Conservation (phyloP, 2,329 filamentous ascomycete species). For the Fusarium palustre region DNA sequence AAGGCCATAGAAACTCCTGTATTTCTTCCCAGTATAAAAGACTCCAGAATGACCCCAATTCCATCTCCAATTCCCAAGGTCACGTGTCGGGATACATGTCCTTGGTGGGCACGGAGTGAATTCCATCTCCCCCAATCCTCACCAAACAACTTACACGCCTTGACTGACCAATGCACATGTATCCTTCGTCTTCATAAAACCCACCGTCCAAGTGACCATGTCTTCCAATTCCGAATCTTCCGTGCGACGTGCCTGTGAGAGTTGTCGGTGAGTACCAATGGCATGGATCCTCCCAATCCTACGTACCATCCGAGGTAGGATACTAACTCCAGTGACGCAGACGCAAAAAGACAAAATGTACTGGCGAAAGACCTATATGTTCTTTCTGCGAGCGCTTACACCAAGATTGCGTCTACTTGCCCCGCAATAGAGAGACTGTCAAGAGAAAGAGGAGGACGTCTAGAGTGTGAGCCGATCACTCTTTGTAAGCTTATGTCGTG, state of each 20-base stretch:
- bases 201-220: conserved; percentile 12
- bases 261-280: conserved; percentile 29
- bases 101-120: conserved; percentile 26
- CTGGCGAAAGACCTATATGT: conserved; percentile 35
- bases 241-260: conserved; percentile 31
- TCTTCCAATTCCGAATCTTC: conserved; percentile 14
- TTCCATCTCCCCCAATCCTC: background rate
- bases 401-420: conserved; percentile 34
- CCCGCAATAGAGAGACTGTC: conserved; percentile 22
- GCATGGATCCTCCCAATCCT: background rate
- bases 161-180: background rate
- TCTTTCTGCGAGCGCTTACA: conserved; percentile 39
- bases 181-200: background rate
- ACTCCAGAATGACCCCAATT: background rate
- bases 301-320: background rate
- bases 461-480: conserved; percentile 11
- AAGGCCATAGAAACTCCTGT: background rate
- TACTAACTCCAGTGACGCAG: background rate
- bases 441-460: conserved; percentile 26
- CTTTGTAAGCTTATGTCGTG: background rate
- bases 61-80: conserved; percentile 9
- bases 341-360: conserved; percentile 42
- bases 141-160: background rate
- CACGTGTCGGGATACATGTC: conserved; percentile 6
- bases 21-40: background rate